Percentiles rank a stretch among this genome's conserved stretches.
phyloP scores from a whole-genome alignment of 73 alveolate genomes.

The Tetrahymena borealis region DNA sequence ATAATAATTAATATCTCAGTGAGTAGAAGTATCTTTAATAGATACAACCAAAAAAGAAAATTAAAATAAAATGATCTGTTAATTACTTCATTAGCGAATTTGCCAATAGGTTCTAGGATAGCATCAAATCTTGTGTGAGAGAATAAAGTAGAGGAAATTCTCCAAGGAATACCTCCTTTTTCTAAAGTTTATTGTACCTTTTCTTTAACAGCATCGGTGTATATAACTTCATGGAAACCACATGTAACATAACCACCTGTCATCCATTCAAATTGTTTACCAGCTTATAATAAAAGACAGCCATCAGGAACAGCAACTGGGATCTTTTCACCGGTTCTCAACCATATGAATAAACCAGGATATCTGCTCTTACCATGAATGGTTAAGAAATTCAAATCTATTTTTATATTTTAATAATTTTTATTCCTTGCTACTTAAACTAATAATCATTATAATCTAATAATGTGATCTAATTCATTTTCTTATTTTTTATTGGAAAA shows the following conservation, averaged over 20 bases:
- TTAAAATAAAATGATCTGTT: background rate
- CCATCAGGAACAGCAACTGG: slow-evolving; percentile 70
- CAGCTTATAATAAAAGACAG: slow-evolving; percentile 53
- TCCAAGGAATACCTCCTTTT: slow-evolving; percentile 60
- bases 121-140: slow-evolving; percentile 71
- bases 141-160: slow-evolving; percentile 81
- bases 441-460: no score
- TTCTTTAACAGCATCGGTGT: slow-evolving; percentile 47
- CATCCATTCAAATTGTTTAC: slow-evolving; percentile 52
- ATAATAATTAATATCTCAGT: background rate
- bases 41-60: background rate
- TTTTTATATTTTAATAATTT: background rate
- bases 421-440: background rate
- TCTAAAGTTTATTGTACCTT: slow-evolving; percentile 14
- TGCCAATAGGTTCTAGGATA: slow-evolving; percentile 63
- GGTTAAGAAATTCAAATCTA: slow-evolving; percentile 60
- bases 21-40: background rate
- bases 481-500: no score
- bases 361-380: slow-evolving; percentile 73
- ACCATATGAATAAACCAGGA: slow-evolving; percentile 76
- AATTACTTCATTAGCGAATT: slow-evolving; percentile 41
- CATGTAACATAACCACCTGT: slow-evolving; percentile 67
- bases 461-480: no score
- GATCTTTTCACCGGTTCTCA: slow-evolving; percentile 62
- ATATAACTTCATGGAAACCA: slow-evolving; percentile 66